Base-by-base conservation (phyloP, 1,139 yeast species). In the Debaryomyces sp. region DNA sequence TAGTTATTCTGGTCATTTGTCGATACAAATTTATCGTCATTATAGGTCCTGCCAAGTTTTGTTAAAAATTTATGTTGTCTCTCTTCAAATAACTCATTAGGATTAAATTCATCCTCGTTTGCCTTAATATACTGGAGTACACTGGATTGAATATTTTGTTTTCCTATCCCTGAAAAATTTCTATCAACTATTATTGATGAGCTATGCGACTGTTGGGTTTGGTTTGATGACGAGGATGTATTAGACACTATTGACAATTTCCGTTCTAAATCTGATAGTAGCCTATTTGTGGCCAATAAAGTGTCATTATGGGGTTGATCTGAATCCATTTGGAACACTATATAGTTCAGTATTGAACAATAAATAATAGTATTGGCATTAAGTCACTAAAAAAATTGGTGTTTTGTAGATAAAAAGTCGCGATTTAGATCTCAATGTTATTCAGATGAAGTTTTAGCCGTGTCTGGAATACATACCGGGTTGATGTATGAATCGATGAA, bases 1-100 rank as follows among this genome's bases (percentile, higher is more conserved):
- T 32, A 24, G 15, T 38, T 22, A 6, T 12, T 41, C 15, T 45
- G 53, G 21, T 48, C 52, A 43, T 34, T 44, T 26, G 22, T 15
- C 12, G 30, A 34, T 21, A 13, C 26, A 35, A 9, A 21, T 35
- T 35, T 35, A 21, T 61, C 66, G 42, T 61, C 64, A 47, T 62
- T 60, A 49, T 67, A 64, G 44, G 55, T 54, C 26, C 62, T 62
- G 35, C 63, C 68, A 42, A 70, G 70, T 17, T 61, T 65, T 22
- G 77, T 69, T 52, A 69, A 59, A 47, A 69, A 67, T 51, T 60
- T 61, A 40, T 58, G 55, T 54, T 71, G 73, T 44, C 78, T 62
- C 45, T 74, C 75, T 12, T 68, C 63, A 50, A 61, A 75, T 43
- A 75, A 58, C 34, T 67, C 73, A 42, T 57, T 54, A 18, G 55